phyloP scores from a whole-genome alignment of 2,329 filamentous ascomycete species.

The Daldinia eschscholtzii region DNA sequence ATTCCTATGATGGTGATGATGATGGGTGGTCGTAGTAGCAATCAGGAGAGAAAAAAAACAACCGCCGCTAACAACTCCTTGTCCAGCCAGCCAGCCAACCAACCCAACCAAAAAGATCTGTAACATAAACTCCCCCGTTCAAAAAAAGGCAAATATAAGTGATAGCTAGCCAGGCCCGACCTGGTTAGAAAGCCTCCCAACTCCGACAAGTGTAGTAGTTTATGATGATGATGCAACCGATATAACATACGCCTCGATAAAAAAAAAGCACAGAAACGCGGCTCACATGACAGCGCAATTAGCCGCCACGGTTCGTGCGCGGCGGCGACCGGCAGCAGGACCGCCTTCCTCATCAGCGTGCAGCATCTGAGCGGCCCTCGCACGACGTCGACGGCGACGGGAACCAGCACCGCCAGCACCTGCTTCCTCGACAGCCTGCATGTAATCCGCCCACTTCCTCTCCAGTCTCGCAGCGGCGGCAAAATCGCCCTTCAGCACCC shows the following conservation, averaged over 20 bases:
- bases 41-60: constrained; percentile 14
- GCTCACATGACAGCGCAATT: constrained; percentile 74
- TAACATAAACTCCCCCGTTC: constrained; percentile 8
- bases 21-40: constrained; percentile 10
- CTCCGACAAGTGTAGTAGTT: constrained; percentile 20
- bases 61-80: constrained; percentile 5
- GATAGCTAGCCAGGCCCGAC: constrained; percentile 21
- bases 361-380: constrained; percentile 82
- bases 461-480: constrained; percentile 82
- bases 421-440: constrained; percentile 91
- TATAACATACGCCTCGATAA: constrained; percentile 29
- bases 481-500: constrained; percentile 83
- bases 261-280: neutral
- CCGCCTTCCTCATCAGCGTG: constrained; percentile 86
- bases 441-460: constrained; percentile 92
- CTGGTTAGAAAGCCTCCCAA: constrained; percentile 19
- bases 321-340: constrained; percentile 66
- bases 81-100: constrained; percentile 3
- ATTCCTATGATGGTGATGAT: neutral
- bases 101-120: neutral
- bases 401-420: constrained; percentile 74
- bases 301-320: constrained; percentile 72
- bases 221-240: constrained; percentile 28
- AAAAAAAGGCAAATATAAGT: constrained; percentile 17
- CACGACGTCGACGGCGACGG: constrained; percentile 79